These are phyloP conservation scores for Leccinum imitatum DNA, from an alignment of 768 basidiomycete genomes.

Conservation along the genomic window DNA sequence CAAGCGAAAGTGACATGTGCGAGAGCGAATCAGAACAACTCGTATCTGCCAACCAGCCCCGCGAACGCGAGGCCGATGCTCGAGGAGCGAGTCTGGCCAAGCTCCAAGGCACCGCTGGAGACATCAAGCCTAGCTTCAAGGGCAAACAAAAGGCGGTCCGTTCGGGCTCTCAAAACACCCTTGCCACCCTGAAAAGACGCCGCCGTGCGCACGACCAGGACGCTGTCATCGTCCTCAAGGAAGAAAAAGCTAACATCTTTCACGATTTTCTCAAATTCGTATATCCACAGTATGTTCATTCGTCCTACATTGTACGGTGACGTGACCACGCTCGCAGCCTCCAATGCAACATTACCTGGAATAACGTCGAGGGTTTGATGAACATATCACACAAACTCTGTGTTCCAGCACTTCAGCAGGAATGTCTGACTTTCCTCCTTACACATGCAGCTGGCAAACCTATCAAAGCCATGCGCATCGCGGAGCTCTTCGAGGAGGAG, in stretches of 20 bases:
- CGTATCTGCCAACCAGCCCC: constrained; percentile 13
- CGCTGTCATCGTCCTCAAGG: constrained; percentile 86
- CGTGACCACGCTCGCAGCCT: constrained; percentile 45
- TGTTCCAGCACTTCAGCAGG: constrained; percentile 74
- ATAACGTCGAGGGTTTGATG: constrained; percentile 89
- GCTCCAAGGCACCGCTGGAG: constrained; percentile 41
- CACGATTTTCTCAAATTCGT: constrained; percentile 93
- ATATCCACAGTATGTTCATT: constrained; percentile 77
- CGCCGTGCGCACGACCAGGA: constrained; percentile 55
- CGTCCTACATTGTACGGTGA: neutral
- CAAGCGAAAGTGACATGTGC: constrained; percentile 35
- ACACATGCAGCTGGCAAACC: constrained; percentile 92
- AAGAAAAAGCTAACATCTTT: constrained; percentile 86
- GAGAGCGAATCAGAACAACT: constrained; percentile 38
- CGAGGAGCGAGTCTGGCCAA: constrained; percentile 59
- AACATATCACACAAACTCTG: constrained; percentile 89
- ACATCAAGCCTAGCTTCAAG: constrained; percentile 25
- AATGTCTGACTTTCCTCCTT: constrained; percentile 84
- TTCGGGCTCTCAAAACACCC: constrained; percentile 32
- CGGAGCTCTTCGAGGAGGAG: constrained; percentile 87
- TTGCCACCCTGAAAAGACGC: constrained; percentile 42
- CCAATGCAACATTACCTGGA: constrained; percentile 93
- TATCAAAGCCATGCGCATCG: constrained; percentile 90
- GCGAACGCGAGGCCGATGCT: constrained; percentile 38
- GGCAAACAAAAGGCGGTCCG: constrained; percentile 21